Evolutionary conservation across 2,329 filamentous ascomycete species (phyloP), one percentile per base, ranked within the genome.

Genomic region (Xylaria polymorpha): DNA sequence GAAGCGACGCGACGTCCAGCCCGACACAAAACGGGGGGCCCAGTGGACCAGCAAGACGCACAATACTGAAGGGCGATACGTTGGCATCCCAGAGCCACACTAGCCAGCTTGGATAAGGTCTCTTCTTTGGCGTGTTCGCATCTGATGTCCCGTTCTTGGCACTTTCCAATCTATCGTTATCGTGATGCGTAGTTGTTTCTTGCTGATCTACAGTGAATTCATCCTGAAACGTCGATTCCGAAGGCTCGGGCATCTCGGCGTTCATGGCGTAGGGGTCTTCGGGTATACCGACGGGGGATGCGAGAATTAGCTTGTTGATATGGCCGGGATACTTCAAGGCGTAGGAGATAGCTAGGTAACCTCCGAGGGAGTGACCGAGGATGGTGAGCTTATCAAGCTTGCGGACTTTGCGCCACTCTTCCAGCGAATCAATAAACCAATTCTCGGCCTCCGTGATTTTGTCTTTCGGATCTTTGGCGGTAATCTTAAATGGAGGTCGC

Each of bases 51-150:
- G 93, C 87, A 85, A 94, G 91, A 68, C 96, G 92, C 15, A 99
- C 89, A 58, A 99, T 84, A 73, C 91, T 95, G 80, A 99, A 99
- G 7, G 96, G 96, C 0, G 94, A 98, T 72, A 98, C 89, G 78
- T 99, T 99, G 74, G 94, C 92, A 74, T 99, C 96, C 96, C 96
- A 99, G 4, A 99, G 88, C 82, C 94, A 98, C 65, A 91, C 90
- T 22, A 98, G 84, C 94, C 95, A 98, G 80, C 91, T 90, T 0
- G 94, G 94, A 2, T 96, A 80, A 1, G 90, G 91, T 15, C 88
- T 81, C 73, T 83, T 80, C 46, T 74, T 76, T 14, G 81, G 75
- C 8, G 69, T 81, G 82, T 74, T 72, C 75, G 75, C 74, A 44
- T 72, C 71, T 9, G 60, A 77, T 75, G 37, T 75, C 68, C 66